Conservation (phyloP, 176 grass and related monocot genomes). For the Zizania latifolia region DNA sequence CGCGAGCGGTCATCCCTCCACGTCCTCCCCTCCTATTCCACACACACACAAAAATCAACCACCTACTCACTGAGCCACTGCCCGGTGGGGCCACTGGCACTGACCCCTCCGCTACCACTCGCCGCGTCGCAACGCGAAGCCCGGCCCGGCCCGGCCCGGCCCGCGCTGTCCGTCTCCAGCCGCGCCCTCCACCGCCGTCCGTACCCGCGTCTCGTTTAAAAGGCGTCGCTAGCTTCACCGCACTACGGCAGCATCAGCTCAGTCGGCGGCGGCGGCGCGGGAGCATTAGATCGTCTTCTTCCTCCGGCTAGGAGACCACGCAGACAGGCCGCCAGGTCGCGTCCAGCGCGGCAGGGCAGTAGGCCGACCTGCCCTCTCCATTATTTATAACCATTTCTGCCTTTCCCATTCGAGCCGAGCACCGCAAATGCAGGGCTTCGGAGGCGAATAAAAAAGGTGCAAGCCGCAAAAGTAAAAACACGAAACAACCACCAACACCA, state of each 20-base stretch:
- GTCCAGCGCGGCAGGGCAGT: conserved; percentile 46
- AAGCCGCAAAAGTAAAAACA: conserved; percentile 38
- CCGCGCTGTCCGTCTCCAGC: conserved; percentile 5
- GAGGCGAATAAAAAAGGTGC: conserved; percentile 35
- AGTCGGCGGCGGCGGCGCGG: background rate
- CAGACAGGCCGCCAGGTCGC: background rate
- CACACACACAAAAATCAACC: background rate
- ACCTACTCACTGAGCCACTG: background rate
- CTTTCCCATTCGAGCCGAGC: conserved; percentile 44
- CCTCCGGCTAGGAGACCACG: background rate
- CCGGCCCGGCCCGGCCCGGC: background rate
- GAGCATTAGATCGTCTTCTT: background rate
- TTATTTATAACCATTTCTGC: conserved; percentile 35
- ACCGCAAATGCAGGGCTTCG: conserved; percentile 41
- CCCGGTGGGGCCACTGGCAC: background rate
- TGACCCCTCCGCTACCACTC: no score
- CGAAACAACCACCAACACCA: conserved; percentile 20
- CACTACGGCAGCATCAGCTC: background rate
- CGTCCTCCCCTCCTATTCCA: background rate
- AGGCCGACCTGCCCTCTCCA: conserved; percentile 37
- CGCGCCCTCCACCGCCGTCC: background rate
- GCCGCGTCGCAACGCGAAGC: conserved; percentile 16
- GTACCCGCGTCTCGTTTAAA: background rate
- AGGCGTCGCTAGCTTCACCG: background rate
- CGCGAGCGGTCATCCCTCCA: background rate